phyloP scores from a whole-genome alignment of 2,329 filamentous ascomycete genomes.

The Zelopaecilomyces penicillatus region DNA sequence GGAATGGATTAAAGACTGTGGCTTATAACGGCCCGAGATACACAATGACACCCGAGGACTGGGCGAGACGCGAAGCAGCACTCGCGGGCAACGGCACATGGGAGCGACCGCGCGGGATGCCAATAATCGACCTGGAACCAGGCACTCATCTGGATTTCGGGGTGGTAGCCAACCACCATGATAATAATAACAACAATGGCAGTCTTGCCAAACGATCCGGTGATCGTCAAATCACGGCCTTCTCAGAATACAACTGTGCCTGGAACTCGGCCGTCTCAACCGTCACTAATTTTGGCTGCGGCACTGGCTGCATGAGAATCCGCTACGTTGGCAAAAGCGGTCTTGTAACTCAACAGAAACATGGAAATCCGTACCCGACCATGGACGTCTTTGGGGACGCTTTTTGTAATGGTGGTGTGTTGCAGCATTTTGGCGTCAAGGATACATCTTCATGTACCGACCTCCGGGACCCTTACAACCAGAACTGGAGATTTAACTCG shows the following conservation, averaged over 20 bases:
- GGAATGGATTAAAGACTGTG: no score
- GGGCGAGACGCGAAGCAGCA: not conserved
- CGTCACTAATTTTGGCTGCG: not conserved
- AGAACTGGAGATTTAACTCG: not conserved
- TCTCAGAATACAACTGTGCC: not conserved
- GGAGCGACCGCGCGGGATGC: not conserved
- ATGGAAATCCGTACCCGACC: not conserved
- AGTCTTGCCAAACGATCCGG: not conserved
- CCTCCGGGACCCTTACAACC: not conserved
- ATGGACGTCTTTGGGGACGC: not conserved
- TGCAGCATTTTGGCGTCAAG: not conserved
- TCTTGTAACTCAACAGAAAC: not conserved
- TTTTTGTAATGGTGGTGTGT: not conserved
- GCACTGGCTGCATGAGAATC: not conserved
- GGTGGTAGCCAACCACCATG: not conserved
- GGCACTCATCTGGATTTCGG: not conserved
- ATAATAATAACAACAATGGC: no score
- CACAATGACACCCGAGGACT: not conserved
- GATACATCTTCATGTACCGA: not conserved
- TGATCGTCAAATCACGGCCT: not conserved
- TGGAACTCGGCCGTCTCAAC: not conserved
- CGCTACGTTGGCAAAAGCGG: not conserved
- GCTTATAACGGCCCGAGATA: not conserved
- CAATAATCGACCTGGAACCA: not conserved
- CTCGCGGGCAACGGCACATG: not conserved